These are phyloP conservation scores for Carex scoparia DNA, from an alignment of 176 grass and related monocot species.

Conservation along the genomic window DNA sequence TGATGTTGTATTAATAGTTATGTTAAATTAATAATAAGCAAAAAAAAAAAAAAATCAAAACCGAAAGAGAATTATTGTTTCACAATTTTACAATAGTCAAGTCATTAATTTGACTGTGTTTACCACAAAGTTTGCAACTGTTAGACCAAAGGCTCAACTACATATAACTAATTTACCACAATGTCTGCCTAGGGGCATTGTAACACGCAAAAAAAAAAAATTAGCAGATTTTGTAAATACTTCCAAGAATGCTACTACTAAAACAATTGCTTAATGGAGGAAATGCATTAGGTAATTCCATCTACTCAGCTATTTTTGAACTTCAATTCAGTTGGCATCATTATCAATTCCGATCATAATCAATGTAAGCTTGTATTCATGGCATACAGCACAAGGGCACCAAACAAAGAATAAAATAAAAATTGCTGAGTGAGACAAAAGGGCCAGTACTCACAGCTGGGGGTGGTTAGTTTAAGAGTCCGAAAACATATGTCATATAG, in stretches of 20 bases:
- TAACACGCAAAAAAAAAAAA: too few species aligned
- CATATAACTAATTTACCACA: neutral
- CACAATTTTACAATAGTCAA: neutral
- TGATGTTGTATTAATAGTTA: neutral
- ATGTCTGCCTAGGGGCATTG: too few species aligned
- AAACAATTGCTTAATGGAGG: neutral
- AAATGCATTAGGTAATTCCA: neutral
- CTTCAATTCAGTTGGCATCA: neutral
- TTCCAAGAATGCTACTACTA: neutral
- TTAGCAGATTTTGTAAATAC: neutral
- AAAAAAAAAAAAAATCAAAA: neutral
- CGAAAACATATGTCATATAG: conserved; percentile 73
- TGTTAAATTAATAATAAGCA: neutral
- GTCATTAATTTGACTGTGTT: neutral
- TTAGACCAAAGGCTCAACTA: neutral
- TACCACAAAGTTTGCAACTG: neutral
- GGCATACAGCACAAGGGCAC: neutral
- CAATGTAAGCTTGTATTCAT: neutral
- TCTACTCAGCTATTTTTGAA: neutral
- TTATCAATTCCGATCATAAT: neutral
- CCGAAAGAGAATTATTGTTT: neutral
- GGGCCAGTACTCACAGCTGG: conserved; percentile 35
- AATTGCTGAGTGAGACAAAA: neutral
- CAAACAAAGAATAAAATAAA: neutral
- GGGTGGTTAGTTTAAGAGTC: conserved; percentile 60